Evolutionary conservation across 139 green algal species (phyloP).

Genomic region (Edaphochlamys debaryana): DNA sequence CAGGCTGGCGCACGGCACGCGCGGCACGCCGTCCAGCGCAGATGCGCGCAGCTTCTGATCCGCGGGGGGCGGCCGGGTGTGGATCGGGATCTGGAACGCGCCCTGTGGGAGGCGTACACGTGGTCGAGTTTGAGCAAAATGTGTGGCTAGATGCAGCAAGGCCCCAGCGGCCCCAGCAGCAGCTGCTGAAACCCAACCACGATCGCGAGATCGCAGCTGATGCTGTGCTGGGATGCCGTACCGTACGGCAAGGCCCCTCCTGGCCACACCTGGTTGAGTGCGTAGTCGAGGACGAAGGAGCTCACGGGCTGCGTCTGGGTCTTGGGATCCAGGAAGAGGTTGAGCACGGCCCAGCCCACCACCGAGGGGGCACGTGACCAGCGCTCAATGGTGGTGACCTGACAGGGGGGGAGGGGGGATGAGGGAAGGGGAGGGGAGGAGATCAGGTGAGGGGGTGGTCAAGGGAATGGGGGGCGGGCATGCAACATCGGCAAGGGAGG

Average conservation of each 20-base stretch:
- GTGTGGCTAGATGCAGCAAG: too few relatives aligned
- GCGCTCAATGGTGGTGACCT: conserved; percentile 62
- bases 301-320: conserved; percentile 55
- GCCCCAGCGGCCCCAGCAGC: too few relatives aligned
- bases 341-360: conserved; percentile 67
- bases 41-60: conserved; percentile 30
- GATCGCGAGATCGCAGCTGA: too few relatives aligned
- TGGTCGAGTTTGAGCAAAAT: too few relatives aligned
- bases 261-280: conserved; percentile 67
- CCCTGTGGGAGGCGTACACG: conserved; percentile 48
- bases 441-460: too few relatives aligned
- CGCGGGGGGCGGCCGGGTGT: conserved; percentile 45
- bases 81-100: conserved; percentile 67
- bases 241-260: too few relatives aligned
- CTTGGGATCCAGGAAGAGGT: conserved; percentile 64
- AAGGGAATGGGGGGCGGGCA: too few relatives aligned
- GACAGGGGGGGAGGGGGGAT: neutral
- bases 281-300: conserved; percentile 65
- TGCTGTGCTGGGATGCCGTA: too few relatives aligned
- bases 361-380: conserved; percentile 43
- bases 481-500: too few relatives aligned
- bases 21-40: conserved; percentile 45
- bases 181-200: too few relatives aligned
- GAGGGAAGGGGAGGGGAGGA: too few relatives aligned
- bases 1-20: conserved; percentile 67